Percentiles rank a stretch among this genome's conserved stretches.
Evolutionary conservation across 805 yeast species (phyloP).

Genomic region (Suhomyces sp.): DNA sequence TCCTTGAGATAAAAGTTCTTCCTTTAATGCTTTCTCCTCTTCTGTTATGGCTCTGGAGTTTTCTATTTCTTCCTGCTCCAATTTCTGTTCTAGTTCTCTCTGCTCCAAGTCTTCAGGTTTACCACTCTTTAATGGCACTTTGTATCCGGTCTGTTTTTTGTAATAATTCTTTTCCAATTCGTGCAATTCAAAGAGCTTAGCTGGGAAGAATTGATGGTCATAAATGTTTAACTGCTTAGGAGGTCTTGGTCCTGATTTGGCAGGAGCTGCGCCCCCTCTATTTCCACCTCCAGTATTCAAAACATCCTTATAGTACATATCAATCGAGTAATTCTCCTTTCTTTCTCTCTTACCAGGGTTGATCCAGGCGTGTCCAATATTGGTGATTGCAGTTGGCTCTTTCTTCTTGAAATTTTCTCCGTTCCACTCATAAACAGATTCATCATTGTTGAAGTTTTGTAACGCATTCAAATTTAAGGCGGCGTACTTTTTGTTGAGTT

Average conservation of each 20-base stretch:
- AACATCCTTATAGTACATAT: conserved; percentile 80
- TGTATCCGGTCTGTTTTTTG: conserved; percentile 64
- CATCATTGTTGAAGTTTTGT: conserved; percentile 67
- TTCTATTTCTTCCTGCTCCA: conserved; percentile 71
- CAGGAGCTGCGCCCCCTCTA: conserved; percentile 27
- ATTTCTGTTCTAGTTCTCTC: conserved; percentile 44
- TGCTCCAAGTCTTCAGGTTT: conserved; percentile 34
- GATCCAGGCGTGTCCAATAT: conserved; percentile 65
- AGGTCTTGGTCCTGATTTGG: conserved; percentile 66
- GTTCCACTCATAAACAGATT: conserved; percentile 80
- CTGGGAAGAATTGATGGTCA: conserved; percentile 89
- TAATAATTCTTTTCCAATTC: conserved; percentile 79
- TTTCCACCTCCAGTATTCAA: conserved; percentile 67
- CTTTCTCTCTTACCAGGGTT: conserved; percentile 84
- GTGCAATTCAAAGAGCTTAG: conserved; percentile 69
- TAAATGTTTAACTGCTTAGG: conserved; percentile 81
- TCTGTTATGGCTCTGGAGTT: conserved; percentile 79
- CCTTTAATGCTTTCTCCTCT: conserved; percentile 69
- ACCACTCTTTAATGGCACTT: conserved; percentile 63
- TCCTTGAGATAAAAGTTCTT: conserved; percentile 61
- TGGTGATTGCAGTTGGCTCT: conserved; percentile 46
- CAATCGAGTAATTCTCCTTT: conserved; percentile 82
- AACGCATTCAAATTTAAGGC: conserved; percentile 73
- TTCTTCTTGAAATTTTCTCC: conserved; percentile 79
- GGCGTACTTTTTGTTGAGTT: conserved; percentile 61